phyloP scores from a whole-genome alignment of 345 rosid genomes.

The Clausena lansium region DNA sequence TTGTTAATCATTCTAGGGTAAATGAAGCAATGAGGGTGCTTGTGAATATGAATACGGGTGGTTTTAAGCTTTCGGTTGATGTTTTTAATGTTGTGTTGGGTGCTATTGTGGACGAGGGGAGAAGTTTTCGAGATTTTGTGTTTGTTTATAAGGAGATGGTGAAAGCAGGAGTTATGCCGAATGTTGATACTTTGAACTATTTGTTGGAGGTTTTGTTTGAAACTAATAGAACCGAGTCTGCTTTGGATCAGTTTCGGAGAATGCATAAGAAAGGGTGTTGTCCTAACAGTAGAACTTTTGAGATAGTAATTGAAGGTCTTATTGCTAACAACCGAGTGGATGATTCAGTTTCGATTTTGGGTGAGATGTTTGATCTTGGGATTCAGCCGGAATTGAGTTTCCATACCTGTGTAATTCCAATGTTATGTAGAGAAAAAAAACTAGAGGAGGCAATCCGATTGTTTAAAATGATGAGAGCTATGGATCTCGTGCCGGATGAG shows the following conservation, averaged over 20 bases:
- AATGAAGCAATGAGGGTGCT: constrained; percentile 42
- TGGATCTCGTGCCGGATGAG: constrained; percentile 29
- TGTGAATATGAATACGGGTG: constrained; percentile 33
- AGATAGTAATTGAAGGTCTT: constrained; percentile 48
- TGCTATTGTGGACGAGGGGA: constrained; percentile 38
- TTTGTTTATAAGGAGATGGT: constrained; percentile 68
- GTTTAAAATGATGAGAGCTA: constrained; percentile 43
- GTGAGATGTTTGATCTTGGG: constrained; percentile 38
- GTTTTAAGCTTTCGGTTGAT: constrained; percentile 32
- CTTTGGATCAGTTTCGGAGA: constrained; percentile 53
- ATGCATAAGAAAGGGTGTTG: constrained; percentile 43
- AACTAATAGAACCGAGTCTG: constrained; percentile 33
- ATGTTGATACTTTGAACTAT: constrained; percentile 44
- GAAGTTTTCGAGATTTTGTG: constrained; percentile 33
- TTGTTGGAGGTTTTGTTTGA: constrained; percentile 46
- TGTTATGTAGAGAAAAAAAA: constrained; percentile 42
- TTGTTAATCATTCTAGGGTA: constrained; percentile 32
- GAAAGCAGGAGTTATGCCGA: constrained; percentile 47
- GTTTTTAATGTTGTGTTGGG: constrained; percentile 41
- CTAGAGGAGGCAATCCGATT: constrained; percentile 33
- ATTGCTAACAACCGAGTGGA: constrained; percentile 22
- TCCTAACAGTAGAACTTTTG: constrained; percentile 46
- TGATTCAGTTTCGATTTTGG: constrained; percentile 38
- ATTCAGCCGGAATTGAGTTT: constrained; percentile 31
- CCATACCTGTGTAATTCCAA: constrained; percentile 33